Evolutionary conservation across 2,329 filamentous ascomycete species (phyloP), one percentile per base, ranked within the genome.

Genomic region (Colletotrichum melonis): DNA sequence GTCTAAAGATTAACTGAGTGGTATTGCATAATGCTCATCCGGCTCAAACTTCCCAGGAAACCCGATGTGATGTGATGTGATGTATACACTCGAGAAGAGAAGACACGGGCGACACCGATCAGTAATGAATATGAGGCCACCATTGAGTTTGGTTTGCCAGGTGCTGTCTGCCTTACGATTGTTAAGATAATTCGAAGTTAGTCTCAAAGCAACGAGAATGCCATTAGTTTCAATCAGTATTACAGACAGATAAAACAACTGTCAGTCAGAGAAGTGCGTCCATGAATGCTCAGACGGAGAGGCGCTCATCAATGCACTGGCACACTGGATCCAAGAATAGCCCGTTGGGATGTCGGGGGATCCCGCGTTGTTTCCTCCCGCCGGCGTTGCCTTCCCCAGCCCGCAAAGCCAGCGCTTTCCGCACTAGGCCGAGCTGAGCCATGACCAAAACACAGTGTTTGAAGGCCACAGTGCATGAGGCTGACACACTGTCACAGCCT

Each of bases 321-420:
- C 66, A 62, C 71, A 32, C 54, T 56, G 65, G 1, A 58, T 70
- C 67, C 67, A 56, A 70, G 60, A 73, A 73, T 70, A 73, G 71
- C 55, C 42, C 19, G 32, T 57, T 64, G 11, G 7, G n/a, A 62
- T 49, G 56, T 73, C 67, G 67, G 71, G 71, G 67, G 32, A 73
- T 73, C 56, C 67, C 67, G 67, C 56, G 56, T 57, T 57, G 62
- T n/a, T 32, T 54, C 60, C 7, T 54, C 24, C 42, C 19, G 38
- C 38, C 38, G 2, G 38, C 12, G 38, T 4, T 49, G 16, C 42
- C n/a, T 49, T 49, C 42, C 59, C 59, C 59, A 46, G 58, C 59
- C 59, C 28, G 19, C 42, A 49, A 22, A 49, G 42, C 42, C 42
- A 49, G 42, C 42, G 4, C 35, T 24, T 24, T 60, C 57, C 32